A percentile compares a stretch with the other conserved stretches of the same genome.
Conservation (phyloP, 306 rosid genomes). For the Delonix regia region DNA sequence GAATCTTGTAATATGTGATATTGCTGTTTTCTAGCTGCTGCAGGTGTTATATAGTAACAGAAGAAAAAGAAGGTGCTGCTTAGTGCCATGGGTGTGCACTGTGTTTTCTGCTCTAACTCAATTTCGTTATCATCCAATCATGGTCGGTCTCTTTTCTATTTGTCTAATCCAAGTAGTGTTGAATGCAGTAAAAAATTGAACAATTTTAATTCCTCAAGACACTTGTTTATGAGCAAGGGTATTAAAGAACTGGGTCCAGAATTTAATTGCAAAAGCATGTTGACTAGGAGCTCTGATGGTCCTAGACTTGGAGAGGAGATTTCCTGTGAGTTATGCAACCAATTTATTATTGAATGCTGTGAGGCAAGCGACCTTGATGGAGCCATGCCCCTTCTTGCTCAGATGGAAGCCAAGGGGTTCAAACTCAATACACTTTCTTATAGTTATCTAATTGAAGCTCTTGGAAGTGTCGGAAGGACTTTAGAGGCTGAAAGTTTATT, state of each 20-base stretch:
- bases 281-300: conserved; percentile 13
- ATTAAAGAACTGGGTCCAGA: conserved; percentile 31
- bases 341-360: conserved; percentile 52
- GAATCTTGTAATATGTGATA: too few relatives aligned
- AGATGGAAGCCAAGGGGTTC: conserved; percentile 62
- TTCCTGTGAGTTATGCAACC: conserved; percentile 47
- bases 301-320: conserved; percentile 47
- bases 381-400: conserved; percentile 63
- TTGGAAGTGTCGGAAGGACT: conserved; percentile 72
- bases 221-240: conserved; percentile 29
- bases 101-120: conserved; percentile 24
- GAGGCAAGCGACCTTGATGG: conserved; percentile 56
- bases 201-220: conserved; percentile 18
- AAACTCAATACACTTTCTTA: conserved; percentile 48
- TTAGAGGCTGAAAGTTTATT: conserved; percentile 72
- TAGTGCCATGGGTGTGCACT: conserved; percentile 34
- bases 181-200: conserved; percentile 14
- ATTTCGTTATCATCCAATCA: conserved; percentile 38
- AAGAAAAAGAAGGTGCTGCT: neutral
- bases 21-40: too few relatives aligned
- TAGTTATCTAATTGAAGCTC: conserved; percentile 58
- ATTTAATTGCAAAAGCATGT: conserved; percentile 14
- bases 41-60: too few relatives aligned
- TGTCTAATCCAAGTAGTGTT: conserved; percentile 29
- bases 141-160: conserved; percentile 30